phyloP scores from a whole-genome alignment of 1,284 basidiomycete species.

The Heterobasidion parviporum region DNA sequence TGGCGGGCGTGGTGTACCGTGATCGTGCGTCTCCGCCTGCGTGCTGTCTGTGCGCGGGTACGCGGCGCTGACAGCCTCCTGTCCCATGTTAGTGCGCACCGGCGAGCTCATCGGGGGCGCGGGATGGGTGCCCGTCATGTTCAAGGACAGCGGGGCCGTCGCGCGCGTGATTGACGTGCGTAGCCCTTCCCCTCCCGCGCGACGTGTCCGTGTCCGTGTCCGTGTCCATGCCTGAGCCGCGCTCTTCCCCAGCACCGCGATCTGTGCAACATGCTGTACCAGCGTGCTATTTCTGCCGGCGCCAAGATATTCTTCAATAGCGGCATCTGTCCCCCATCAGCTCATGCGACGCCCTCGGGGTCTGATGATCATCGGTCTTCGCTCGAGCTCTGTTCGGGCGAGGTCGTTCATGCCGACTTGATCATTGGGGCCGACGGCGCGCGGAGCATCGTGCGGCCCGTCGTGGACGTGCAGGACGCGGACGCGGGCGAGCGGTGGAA shows the following conservation, averaged over 20 bases:
- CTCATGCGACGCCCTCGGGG: too few species aligned
- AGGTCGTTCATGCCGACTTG: slow-evolving; percentile 30
- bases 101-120: not conserved
- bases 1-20: not conserved
- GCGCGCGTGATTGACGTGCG: not conserved
- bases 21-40: not conserved
- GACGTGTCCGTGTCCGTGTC: too few species aligned
- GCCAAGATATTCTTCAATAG: too few species aligned
- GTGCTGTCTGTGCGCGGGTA: too few species aligned
- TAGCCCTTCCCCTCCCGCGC: not conserved
- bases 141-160: not conserved
- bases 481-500: too few species aligned
- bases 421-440: slow-evolving; percentile 39
- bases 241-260: too few species aligned
- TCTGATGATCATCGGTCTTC: not conserved
- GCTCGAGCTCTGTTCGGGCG: slow-evolving; percentile 26
- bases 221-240: too few species aligned
- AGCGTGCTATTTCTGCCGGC: too few species aligned
- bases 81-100: not conserved
- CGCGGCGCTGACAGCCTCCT: too few species aligned
- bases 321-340: too few species aligned
- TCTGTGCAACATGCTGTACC: too few species aligned
- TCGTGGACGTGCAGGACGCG: slow-evolving; percentile 26
- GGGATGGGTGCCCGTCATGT: not conserved
- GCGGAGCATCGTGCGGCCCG: slow-evolving; percentile 41